These are phyloP conservation scores for Daldinia childiae DNA, from an alignment of 495 filamentous ascomycete species.

Conservation along the genomic window DNA sequence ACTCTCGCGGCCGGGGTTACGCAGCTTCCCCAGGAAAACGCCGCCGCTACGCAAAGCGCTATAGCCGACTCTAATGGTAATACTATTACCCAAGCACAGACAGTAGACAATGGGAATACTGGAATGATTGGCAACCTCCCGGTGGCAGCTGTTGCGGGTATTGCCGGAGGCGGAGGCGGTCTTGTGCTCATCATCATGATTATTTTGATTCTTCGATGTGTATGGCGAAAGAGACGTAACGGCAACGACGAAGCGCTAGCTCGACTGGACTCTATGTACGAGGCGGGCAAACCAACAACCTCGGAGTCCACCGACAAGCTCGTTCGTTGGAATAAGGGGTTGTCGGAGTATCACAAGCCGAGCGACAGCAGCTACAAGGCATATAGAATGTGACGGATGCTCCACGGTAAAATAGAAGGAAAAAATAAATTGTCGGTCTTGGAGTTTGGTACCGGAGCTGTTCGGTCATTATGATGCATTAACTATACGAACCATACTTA, in stretches of 20 bases:
- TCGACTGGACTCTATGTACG: constrained; percentile 41
- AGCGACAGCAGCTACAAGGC: constrained; percentile 39
- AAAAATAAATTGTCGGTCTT: constrained; percentile 11
- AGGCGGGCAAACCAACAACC: constrained; percentile 36
- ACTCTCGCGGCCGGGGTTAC: constrained; percentile 8
- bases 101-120: not conserved
- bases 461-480: constrained; percentile 2
- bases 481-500: constrained; percentile 19
- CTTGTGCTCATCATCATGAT: constrained; percentile 23
- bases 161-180: constrained; percentile 43
- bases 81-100: constrained; percentile 30
- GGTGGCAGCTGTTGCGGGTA: constrained; percentile 43
- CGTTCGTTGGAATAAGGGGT: constrained; percentile 45
- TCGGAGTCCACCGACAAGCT: constrained; percentile 39
- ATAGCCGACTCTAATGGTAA: constrained; percentile 23
- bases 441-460: constrained; percentile 28
- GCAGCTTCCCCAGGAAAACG: constrained; percentile 20
- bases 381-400: constrained; percentile 45
- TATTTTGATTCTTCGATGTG: constrained; percentile 38
- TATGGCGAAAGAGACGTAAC: constrained; percentile 44
- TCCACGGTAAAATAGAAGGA: not conserved
- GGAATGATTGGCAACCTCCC: constrained; percentile 36
- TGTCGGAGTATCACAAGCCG: constrained; percentile 42
- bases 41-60: constrained; percentile 15
- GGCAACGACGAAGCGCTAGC: constrained; percentile 39